Percentiles rank a stretch among this genome's conserved stretches.
Conservation (phyloP, 129 eudicot genomes). For the Centella asiatica region DNA sequence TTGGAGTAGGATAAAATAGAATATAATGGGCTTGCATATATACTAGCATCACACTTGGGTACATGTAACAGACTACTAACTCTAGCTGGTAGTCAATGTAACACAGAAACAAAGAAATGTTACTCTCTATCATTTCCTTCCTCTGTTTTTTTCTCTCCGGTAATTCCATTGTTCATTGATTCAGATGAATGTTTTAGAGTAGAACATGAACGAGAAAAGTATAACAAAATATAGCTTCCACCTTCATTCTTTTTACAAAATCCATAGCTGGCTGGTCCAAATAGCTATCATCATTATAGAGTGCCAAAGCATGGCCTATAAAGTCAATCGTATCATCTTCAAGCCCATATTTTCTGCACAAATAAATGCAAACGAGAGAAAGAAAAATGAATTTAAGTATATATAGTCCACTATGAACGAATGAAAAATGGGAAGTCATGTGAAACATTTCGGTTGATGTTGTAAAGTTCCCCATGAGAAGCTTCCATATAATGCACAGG, state of each 20-base stretch:
- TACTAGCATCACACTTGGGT: too few relatives aligned
- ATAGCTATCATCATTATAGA: slow-evolving; percentile 57
- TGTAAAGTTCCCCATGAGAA: too few relatives aligned
- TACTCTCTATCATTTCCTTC: too few relatives aligned
- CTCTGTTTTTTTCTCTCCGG: too few relatives aligned
- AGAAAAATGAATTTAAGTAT: background rate
- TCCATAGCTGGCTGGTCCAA: slow-evolving; percentile 73
- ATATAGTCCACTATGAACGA: background rate
- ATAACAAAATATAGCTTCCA: slow-evolving; percentile 13
- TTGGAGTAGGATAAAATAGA: too few relatives aligned
- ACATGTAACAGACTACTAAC: too few relatives aligned
- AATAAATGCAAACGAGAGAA: background rate
- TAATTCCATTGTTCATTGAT: too few relatives aligned
- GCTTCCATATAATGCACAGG: too few relatives aligned
- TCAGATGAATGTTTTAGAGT: background rate
- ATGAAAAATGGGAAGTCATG: background rate
- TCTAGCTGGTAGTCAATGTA: too few relatives aligned
- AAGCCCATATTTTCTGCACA: slow-evolving; percentile 84
- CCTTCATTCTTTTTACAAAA: slow-evolving; percentile 87
- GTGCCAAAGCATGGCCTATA: slow-evolving; percentile 95
- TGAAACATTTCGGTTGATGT: background rate
- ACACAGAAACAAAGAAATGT: too few relatives aligned
- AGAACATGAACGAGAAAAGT: background rate
- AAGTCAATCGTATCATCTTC: slow-evolving; percentile 91
- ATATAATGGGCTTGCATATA: too few relatives aligned